Percentiles rank a stretch among this genome's conserved stretches.
These are phyloP conservation scores for Beta corolliflora DNA, from an alignment of 179 eudicot genomes.

Conservation along the genomic window DNA sequence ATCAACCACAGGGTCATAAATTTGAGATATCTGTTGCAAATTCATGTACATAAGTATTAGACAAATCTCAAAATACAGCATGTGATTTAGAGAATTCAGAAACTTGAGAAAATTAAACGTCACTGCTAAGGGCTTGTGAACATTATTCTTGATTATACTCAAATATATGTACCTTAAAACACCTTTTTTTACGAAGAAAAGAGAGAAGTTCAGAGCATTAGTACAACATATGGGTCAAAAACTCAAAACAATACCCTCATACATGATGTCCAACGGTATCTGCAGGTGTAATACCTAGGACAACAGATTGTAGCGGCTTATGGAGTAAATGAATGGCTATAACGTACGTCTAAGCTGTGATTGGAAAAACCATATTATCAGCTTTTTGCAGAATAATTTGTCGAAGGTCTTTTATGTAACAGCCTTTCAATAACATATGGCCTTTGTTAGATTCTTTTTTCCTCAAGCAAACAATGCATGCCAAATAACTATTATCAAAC, in stretches of 20 bases:
- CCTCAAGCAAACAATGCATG: background rate
- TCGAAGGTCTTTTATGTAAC: background rate
- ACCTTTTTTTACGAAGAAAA: background rate
- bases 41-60: background rate
- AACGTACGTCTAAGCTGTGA: background rate
- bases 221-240: background rate
- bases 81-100: background rate
- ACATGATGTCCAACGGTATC: background rate
- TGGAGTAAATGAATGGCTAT: background rate
- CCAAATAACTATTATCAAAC: background rate
- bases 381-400: background rate
- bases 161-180: background rate
- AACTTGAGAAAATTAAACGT: background rate
- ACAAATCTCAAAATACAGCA: slow-evolving; percentile 4
- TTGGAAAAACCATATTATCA: background rate
- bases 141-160: background rate
- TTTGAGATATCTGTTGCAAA: slow-evolving; percentile 51
- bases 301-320: background rate
- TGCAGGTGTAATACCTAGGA: background rate
- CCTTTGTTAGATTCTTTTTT: background rate
- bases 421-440: background rate
- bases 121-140: background rate
- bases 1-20: slow-evolving; percentile 86
- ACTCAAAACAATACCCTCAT: background rate
- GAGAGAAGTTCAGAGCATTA: background rate